phyloP scores from a whole-genome alignment of 768 basidiomycete species.

The Auricularia heimuer region DNA sequence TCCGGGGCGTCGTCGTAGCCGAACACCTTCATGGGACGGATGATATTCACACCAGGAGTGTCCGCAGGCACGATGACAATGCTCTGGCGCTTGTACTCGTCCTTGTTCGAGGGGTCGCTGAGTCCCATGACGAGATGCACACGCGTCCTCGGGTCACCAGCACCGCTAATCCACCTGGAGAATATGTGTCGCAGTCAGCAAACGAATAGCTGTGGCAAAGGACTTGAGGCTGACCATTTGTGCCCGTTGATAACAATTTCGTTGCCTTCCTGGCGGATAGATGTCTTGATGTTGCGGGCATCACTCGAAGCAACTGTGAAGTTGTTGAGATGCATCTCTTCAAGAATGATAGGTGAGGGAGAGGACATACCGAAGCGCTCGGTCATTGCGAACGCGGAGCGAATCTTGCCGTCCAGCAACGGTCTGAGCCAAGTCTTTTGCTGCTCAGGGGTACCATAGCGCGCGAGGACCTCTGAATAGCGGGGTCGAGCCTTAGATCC shows the following conservation, averaged over 20 bases:
- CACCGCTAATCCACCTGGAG: slow-evolving; percentile 91
- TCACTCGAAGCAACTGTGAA: slow-evolving; percentile 80
- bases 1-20: slow-evolving; percentile 95
- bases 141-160: slow-evolving; percentile 83
- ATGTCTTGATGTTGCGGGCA: slow-evolving; percentile 89
- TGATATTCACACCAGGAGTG: slow-evolving; percentile 73
- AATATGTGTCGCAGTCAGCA: neutral
- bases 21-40: slow-evolving; percentile 90
- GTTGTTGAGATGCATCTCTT: neutral
- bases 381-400: slow-evolving; percentile 95
- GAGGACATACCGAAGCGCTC: slow-evolving; percentile 65
- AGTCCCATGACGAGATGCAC: slow-evolving; percentile 93
- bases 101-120: slow-evolving; percentile 77
- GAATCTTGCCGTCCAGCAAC: slow-evolving; percentile 83
- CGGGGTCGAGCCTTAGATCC: neutral
- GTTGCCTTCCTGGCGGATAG: slow-evolving; percentile 71
- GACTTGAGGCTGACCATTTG: slow-evolving; percentile 62
- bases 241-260: slow-evolving; percentile 92
- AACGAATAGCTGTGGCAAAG: slow-evolving; percentile 2
- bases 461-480: slow-evolving; percentile 84
- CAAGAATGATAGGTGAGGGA: neutral
- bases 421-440: slow-evolving; percentile 85
- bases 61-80: slow-evolving; percentile 91
- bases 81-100: slow-evolving; percentile 75
- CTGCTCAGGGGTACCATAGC: slow-evolving; percentile 86